phyloP scores from a whole-genome alignment of 805 yeast genomes.

The Saturnispora mendoncae region DNA sequence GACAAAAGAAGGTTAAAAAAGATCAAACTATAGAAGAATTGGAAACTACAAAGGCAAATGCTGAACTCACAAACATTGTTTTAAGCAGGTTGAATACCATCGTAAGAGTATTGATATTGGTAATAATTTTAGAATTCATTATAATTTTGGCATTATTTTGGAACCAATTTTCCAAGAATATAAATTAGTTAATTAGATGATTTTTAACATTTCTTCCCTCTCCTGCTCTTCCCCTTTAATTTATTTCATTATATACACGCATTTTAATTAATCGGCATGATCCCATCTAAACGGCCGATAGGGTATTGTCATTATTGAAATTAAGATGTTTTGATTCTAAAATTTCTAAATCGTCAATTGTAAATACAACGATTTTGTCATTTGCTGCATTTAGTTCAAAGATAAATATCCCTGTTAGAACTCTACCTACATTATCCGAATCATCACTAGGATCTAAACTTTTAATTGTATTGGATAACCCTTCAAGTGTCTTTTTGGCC shows the following conservation, averaged over 20 bases:
- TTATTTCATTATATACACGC: not conserved
- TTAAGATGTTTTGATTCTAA: constrained; percentile 34
- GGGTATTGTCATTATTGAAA: constrained; percentile 8
- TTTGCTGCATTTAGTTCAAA: constrained; percentile 56
- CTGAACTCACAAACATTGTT: not conserved
- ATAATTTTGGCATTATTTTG: not conserved
- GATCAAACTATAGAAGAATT: not conserved
- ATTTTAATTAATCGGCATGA: not conserved
- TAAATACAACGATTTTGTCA: constrained; percentile 48
- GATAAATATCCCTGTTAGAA: constrained; percentile 47
- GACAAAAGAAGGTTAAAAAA: not conserved
- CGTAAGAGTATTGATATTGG: not conserved
- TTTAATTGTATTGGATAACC: constrained; percentile 7
- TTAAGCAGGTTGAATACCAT: not conserved
- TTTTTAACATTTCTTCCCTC: too few relatives aligned
- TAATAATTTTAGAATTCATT: constrained; percentile 1
- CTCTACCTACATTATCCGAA: constrained; percentile 26
- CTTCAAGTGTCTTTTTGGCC: constrained; percentile 13
- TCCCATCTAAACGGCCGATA: not conserved
- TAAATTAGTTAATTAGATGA: not conserved
- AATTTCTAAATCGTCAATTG: constrained; percentile 58
- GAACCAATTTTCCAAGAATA: not conserved
- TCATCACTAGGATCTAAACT: constrained; percentile 2
- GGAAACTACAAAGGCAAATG: not conserved
- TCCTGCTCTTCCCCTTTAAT: too few relatives aligned